Base-by-base conservation (phyloP, 106 monocot genomes). In the Agapanthus africanus region DNA sequence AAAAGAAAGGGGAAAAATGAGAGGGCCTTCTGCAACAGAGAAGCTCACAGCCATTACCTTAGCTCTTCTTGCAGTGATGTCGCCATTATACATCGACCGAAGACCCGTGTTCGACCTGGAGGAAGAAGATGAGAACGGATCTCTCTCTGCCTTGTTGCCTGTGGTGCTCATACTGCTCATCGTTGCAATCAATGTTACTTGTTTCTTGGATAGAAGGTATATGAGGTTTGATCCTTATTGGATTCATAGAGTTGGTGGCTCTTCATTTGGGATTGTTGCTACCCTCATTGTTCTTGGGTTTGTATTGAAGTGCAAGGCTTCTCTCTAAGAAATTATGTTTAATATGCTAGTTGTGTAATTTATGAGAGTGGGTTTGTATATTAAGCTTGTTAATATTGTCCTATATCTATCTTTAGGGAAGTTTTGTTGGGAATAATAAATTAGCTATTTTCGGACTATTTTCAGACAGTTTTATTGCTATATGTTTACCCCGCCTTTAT, bases 181-280 rank as follows among this genome's bases (percentile, higher is more conserved):
- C 44, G 40, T 71, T 2, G 82, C 70, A 6, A 80, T 86, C 77
- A 80, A 70, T 70, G 36, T 88, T 18, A 68, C 81, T 9, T 79
- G 81, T 62, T 76, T 88, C 46, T 1, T 81, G 50, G 91, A 95
- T 32, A 54, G 71, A 19, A 75, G 95, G 30, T 76, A 52, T 68
- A 39, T 66, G 69, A 71, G 86, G 78, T 84, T 91, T 59, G 95
- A 95, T 67, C 91, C 86, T 2, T 86, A 95, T 71, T 95, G 85
- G 91, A 95, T 95, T 26, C 95, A 95, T 38, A 70, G 95, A 25
- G 85, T 84, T 11, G 85, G 91, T 18, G 95, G 95, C 13, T 95
- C 95, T 6, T 85, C 95, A 0, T 79, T 74, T 42, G 91, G 91
- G 40, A 83, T 95, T 72, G 66, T 83, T 14, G 59, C 65, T 4